A percentile compares a stretch with the other conserved stretches of the same genome.
Conservation (phyloP, 192 early-diverging fungal genomes). For the Coemansia erecta region DNA sequence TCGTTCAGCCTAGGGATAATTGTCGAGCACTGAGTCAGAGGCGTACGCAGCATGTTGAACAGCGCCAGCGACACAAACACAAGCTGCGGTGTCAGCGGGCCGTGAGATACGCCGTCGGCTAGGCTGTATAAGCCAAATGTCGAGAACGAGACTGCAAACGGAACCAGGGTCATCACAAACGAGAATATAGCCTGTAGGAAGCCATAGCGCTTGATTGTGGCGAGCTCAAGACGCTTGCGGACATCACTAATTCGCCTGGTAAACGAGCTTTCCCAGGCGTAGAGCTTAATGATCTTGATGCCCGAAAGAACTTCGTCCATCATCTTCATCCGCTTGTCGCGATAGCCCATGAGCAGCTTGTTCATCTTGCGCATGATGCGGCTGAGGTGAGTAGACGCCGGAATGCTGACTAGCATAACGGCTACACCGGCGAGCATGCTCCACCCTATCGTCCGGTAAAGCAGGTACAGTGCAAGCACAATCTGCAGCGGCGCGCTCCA, state of each 20-base stretch:
- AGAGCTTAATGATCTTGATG: constrained; percentile 71
- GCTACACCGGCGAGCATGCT: constrained; percentile 83
- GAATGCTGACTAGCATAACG: constrained; percentile 83
- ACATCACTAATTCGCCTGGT: constrained; percentile 43
- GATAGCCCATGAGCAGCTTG: constrained; percentile 76
- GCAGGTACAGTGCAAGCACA: constrained; percentile 68
- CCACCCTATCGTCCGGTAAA: constrained; percentile 81
- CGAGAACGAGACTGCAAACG: constrained; percentile 49
- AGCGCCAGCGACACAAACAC: constrained; percentile 53
- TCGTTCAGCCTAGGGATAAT: constrained; percentile 39
- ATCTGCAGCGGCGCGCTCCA: constrained; percentile 88
- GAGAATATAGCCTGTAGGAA: constrained; percentile 36
- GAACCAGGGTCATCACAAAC: constrained; percentile 43
- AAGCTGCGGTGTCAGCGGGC: constrained; percentile 50
- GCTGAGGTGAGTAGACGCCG: constrained; percentile 72
- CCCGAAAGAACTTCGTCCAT: constrained; percentile 64
- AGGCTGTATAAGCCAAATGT: constrained; percentile 49
- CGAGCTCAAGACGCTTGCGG: constrained; percentile 38
- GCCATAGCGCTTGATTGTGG: constrained; percentile 38
- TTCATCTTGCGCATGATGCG: constrained; percentile 72
- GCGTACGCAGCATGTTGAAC: constrained; percentile 51
- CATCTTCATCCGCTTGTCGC: constrained; percentile 66
- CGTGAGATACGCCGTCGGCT: constrained; percentile 31
- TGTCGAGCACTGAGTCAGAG: constrained; percentile 32
- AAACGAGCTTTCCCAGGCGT: constrained; percentile 64